Percentiles rank a stretch among this genome's conserved stretches.
Conservation (phyloP, 768 basidiomycete genomes). For the Leccinellum albellum region DNA sequence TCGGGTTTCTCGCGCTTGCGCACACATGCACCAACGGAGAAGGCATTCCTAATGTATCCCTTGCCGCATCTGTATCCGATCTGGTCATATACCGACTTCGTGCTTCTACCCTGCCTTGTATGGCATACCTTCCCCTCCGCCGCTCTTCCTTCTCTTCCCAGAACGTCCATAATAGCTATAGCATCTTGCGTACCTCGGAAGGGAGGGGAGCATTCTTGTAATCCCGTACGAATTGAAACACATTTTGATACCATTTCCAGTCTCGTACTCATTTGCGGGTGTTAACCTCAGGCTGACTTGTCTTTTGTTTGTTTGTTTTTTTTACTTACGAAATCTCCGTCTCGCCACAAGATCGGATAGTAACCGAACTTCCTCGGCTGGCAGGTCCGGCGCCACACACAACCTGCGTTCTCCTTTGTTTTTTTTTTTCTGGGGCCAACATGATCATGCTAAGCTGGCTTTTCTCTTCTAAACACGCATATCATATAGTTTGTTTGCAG, state of each 20-base stretch:
- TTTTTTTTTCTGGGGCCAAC: background rate
- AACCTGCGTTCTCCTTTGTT: background rate
- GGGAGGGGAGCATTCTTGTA: constrained; percentile 17
- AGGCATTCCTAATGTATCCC: constrained; percentile 21
- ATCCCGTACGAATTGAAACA: constrained; percentile 21
- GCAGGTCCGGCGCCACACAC: background rate
- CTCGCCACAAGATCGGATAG: constrained; percentile 10
- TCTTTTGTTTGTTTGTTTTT: background rate
- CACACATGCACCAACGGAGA: constrained; percentile 19
- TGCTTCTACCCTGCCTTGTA: constrained; percentile 15
- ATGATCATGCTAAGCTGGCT: background rate
- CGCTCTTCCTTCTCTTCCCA: constrained; percentile 8
- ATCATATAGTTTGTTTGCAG: background rate
- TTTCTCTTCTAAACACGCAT: background rate
- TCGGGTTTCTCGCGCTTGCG: constrained; percentile 16
- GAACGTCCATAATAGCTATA: constrained; percentile 3
- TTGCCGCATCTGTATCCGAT: constrained; percentile 23
- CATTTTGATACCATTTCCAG: constrained; percentile 12
- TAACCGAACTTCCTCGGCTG: constrained; percentile 9
- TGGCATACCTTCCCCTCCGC: constrained; percentile 5
- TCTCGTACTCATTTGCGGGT: constrained; percentile 7
- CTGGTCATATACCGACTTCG: constrained; percentile 12
- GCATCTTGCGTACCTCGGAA: constrained; percentile 6
- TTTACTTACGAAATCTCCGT: constrained; percentile 4
- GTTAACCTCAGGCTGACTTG: too few relatives aligned